Conservation (phyloP, 2,329 filamentous ascomycete species). For the Endothia cerciana region DNA sequence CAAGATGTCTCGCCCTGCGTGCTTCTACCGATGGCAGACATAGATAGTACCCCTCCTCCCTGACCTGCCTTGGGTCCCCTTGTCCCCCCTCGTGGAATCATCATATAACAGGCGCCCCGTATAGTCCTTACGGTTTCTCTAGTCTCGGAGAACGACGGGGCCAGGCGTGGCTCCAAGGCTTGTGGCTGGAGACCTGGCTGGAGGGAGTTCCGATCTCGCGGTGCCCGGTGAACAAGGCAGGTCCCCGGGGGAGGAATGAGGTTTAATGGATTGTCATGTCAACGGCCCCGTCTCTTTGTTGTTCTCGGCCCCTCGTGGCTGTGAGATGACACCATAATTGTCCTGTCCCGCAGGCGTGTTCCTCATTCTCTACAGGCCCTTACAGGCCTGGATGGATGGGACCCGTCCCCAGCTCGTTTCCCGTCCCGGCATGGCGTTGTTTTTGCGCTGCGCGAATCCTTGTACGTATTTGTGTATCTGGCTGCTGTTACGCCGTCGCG, state of each 20-base stretch:
- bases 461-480: not conserved
- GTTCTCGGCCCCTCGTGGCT: not conserved
- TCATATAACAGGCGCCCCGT: too few species aligned
- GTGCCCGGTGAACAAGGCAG: not conserved
- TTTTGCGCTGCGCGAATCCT: constrained; percentile 3
- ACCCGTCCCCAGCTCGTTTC: constrained; percentile 12
- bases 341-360: not conserved
- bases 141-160: too few species aligned
- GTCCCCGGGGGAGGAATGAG: not conserved
- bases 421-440: constrained; percentile 9
- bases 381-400: not conserved
- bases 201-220: not conserved
- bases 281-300: not conserved
- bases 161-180: too few species aligned
- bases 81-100: too few species aligned
- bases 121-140: too few species aligned
- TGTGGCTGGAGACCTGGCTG: too few species aligned
- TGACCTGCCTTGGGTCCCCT: not conserved
- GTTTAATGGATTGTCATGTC: not conserved
- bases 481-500: not conserved
- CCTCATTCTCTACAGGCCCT: not conserved
- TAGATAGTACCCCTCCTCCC: too few species aligned
- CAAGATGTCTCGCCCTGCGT: not conserved
- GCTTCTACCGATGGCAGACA: not conserved
- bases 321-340: not conserved